These are phyloP conservation scores for Cnidoscolus chayamansa DNA, from an alignment of 441 rosid species.

Conservation along the genomic window DNA sequence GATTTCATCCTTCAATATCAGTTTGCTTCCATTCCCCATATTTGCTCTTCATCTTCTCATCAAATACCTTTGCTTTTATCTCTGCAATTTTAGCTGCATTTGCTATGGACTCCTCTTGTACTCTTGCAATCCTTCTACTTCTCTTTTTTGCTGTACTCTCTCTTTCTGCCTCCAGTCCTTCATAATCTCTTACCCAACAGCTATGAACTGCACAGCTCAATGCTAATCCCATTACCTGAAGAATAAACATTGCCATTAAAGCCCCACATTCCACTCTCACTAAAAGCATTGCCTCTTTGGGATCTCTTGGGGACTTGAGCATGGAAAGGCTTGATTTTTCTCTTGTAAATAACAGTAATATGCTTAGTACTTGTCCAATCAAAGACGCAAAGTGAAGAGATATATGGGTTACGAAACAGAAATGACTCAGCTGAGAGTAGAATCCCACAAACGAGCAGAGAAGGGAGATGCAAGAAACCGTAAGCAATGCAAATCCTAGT, in stretches of 20 bases:
- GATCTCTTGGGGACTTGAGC: constrained; percentile 41
- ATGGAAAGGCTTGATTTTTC: constrained; percentile 41
- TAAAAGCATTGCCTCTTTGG: constrained; percentile 45
- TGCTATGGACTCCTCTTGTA: constrained; percentile 42
- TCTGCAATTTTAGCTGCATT: constrained; percentile 41
- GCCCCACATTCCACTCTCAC: constrained; percentile 59
- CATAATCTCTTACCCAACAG: constrained; percentile 50
- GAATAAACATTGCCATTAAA: constrained; percentile 46
- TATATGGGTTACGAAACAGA: constrained; percentile 46
- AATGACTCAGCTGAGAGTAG: constrained; percentile 39
- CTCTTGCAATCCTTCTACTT: constrained; percentile 41
- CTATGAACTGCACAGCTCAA: constrained; percentile 39
- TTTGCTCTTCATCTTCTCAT: constrained; percentile 45
- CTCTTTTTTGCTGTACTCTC: constrained; percentile 38
- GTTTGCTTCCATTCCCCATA: constrained; percentile 48
- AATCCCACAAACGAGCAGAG: constrained; percentile 46
- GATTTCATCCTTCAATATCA: constrained; percentile 45
- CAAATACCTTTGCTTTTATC: constrained; percentile 38
- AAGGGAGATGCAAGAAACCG: constrained; percentile 43
- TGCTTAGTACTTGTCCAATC: constrained; percentile 36
- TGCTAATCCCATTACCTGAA: constrained; percentile 41
- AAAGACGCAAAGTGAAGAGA: constrained; percentile 43
- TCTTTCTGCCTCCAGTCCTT: constrained; percentile 42
- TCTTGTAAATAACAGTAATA: constrained; percentile 37
- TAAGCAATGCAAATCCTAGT: constrained; percentile 41